Evolutionary conservation across 257 asterid species (phyloP), one percentile per base, ranked within the genome.

Genomic region (Fraxinus pennsylvanica): DNA sequence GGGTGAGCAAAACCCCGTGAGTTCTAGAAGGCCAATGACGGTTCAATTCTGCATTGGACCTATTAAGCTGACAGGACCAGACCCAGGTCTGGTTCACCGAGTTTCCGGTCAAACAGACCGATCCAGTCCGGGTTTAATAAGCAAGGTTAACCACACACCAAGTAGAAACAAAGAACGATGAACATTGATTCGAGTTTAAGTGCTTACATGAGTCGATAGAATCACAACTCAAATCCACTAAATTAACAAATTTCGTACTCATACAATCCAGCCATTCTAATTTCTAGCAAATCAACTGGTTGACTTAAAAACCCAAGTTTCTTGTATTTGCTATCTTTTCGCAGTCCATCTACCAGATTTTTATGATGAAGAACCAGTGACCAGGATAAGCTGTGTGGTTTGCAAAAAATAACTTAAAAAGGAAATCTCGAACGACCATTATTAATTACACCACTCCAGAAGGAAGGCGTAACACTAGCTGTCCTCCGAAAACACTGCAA

Each of bases 401-500:
- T 70, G 82, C 74, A 71, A 65, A 74, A 73, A 78, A 67, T 70
- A 30, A 65, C 41, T 69, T 63, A 25, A 2, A 63, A 63, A 63
- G 35, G 5, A 54, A 69, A 6, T 66, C 82, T 72, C 76, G 30
- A 72, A 35, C 63, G 15, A 38, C 73, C 45, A 14, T 65, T 43
- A 21, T 65, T 43, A 21, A 69, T 81, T 85, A 86, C 70, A 90
- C 92, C 82, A 88, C 94, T 75, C 83, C 79, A 6, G 83, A 80
- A 39, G 83, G 83, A 74, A 80, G 83, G 69, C 83, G 83, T 22
- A 74, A 66, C 72, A 80, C 83, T 12, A 75, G 78, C n/a, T 80
- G 66, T 74, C 83, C 83, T 10, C 75, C 83, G 2, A 80, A 71
- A 36, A 80, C 71, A 61, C 83, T 80, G 83, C 83, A 68, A 50